Conservation (phyloP, 2,329 filamentous ascomycete genomes). For the Ophiostoma sp. region DNA sequence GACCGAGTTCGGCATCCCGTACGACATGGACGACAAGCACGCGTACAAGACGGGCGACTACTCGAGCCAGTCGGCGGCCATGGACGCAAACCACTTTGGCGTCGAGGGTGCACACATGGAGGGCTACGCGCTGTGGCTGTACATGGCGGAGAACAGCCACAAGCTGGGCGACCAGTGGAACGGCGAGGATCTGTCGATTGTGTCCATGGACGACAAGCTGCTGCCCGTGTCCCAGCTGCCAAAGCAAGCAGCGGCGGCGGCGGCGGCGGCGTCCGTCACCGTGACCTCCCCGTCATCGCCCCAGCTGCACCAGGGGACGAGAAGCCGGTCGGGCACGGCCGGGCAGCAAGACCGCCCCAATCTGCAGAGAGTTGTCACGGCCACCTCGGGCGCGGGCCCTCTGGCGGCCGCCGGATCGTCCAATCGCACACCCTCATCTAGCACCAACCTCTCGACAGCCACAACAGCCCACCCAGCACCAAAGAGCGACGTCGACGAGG, state of each 20-base stretch:
- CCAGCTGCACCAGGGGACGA: too few relatives aligned
- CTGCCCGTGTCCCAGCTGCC: constrained; percentile 50
- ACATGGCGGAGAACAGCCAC: constrained; percentile 77
- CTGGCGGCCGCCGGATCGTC: constrained; percentile 38
- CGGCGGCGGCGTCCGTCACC: constrained; percentile 34
- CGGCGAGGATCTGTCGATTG: constrained; percentile 90
- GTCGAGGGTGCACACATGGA: constrained; percentile 78
- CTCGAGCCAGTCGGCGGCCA: constrained; percentile 80
- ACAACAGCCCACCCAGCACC: constrained; percentile 27
- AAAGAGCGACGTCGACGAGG: constrained; percentile 41
- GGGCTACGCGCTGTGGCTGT: constrained; percentile 86
- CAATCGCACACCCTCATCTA: constrained; percentile 34
- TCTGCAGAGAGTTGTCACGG: constrained; percentile 36
- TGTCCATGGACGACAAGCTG: constrained; percentile 72
- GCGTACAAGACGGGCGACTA: constrained; percentile 96
- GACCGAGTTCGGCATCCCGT: constrained; percentile 95
- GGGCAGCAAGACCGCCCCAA: constrained; percentile 29
- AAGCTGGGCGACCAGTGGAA: constrained; percentile 93
- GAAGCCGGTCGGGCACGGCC: too few relatives aligned
- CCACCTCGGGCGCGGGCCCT: constrained; percentile 24
- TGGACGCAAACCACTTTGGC: constrained; percentile 94
- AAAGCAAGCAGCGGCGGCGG: constrained; percentile 28
- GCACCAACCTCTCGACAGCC: constrained; percentile 29
- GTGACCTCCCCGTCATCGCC: constrained; percentile 29
- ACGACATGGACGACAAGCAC: constrained; percentile 96